A percentile compares a stretch with the other conserved stretches of the same genome.
Conservation (phyloP, 139 green algal species). For the Auxenochlorella pyrenoidosa region DNA sequence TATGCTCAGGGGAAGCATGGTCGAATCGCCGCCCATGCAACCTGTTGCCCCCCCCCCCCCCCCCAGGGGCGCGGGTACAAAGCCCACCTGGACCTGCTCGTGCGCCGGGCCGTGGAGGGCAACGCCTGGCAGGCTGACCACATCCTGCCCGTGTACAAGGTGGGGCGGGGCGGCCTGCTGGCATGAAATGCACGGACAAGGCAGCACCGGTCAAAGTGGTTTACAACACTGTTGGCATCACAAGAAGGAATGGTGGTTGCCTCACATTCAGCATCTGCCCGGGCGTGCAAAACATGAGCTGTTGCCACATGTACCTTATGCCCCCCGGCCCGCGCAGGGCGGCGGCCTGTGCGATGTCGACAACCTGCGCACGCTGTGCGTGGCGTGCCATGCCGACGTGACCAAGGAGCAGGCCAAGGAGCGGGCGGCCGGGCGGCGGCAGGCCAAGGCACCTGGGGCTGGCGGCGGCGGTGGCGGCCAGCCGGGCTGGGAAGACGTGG, state of each 20-base stretch:
- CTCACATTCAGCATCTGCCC: neutral
- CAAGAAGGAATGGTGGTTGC: too few species aligned
- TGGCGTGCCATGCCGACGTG: slow-evolving; percentile 80
- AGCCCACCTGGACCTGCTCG: slow-evolving; percentile 51
- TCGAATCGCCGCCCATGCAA: too few species aligned
- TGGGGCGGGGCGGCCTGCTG: neutral
- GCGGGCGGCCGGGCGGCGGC: slow-evolving; percentile 28
- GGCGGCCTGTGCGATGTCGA: slow-evolving; percentile 88
- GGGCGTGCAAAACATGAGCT: neutral
- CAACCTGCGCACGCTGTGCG: slow-evolving; percentile 92
- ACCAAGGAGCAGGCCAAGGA: slow-evolving; percentile 64
- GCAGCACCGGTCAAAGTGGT: too few species aligned
- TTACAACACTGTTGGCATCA: too few species aligned
- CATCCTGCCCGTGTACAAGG: slow-evolving; percentile 82
- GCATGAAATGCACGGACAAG: too few species aligned
- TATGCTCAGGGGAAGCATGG: too few species aligned
- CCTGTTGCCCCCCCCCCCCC: too few species aligned
- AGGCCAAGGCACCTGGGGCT: neutral
- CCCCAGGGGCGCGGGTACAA: slow-evolving; percentile 42
- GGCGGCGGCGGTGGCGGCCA: neutral
- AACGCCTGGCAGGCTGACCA: slow-evolving; percentile 93
- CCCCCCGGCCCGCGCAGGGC: slow-evolving; percentile 45
- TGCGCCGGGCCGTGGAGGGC: slow-evolving; percentile 68
- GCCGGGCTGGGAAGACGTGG: neutral
- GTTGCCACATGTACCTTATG: neutral